Evolutionary conservation across 2,329 filamentous ascomycete genomes (phyloP), one percentile per base, ranked within the genome.

Genomic region (Cladosporium colombiae): DNA sequence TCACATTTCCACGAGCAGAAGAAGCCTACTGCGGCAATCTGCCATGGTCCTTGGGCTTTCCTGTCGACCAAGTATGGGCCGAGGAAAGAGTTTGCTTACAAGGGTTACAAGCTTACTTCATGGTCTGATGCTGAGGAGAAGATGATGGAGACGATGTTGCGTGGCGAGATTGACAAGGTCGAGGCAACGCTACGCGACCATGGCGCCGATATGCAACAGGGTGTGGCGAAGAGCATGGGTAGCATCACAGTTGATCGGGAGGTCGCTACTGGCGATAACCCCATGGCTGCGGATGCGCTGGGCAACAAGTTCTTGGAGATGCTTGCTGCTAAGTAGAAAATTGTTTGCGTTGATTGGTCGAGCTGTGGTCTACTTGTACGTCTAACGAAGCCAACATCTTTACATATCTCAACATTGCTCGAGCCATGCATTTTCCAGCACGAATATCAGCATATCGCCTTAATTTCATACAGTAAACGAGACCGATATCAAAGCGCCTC

Each of bases 101-200:
- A 80, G 50, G 81, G 79, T 18, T 83, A 82, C 67, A 77, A 78
- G 69, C 77, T 83, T 35, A 82, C 80, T 1, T 76, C 75, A 44
- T 82, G 79, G 76, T 80, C 78, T 50, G 79, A 82, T 70, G 75
- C 73, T 0, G 81, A 83, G 70, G 81, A 83, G 72, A 79, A 77
- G 69, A 64, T 79, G 23, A 81, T 82, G 78, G 81, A 83, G 74
- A 79, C 73, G n/a, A 63, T 80, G 64, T 68, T 79, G 31, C 71
- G 79, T 5, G 81, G 79, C 0, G 79, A 82, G 69, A 74, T 82
- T 4, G 71, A 77, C 61, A 82, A 81, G 70, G 79, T 81, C 6
- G 81, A 79, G 68, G 73, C 74, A 5, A 71, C 68, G 8, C 66
- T 83, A 64, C 74, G 72, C 21, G 73, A 79, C 25, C 75, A 76